Conservation (phyloP, 73 alveolate species). For the Uronychia setigera region DNA sequence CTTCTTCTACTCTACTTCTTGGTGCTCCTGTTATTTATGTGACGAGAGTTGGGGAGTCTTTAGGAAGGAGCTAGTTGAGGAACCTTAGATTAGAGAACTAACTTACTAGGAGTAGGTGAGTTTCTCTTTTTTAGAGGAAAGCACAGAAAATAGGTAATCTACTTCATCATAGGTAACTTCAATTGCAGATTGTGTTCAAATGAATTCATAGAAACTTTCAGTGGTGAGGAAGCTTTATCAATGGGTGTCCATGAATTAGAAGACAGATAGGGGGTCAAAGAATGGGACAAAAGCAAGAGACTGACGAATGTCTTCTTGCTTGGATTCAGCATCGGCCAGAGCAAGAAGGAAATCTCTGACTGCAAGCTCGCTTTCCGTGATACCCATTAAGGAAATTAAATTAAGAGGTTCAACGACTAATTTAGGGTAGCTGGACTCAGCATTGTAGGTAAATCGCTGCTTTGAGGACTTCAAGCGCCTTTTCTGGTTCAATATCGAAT, state of each 20-base stretch:
- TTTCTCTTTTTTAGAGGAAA: neutral
- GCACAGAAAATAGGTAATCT: neutral
- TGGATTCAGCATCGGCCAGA: too few relatives aligned
- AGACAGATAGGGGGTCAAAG: too few relatives aligned
- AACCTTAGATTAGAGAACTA: neutral
- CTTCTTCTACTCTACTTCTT: neutral
- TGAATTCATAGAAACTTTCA: too few relatives aligned
- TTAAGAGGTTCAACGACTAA: too few relatives aligned
- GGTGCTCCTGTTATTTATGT: neutral
- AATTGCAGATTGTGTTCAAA: neutral
- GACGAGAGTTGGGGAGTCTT: neutral
- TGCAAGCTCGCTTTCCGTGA: too few relatives aligned
- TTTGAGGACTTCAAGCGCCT: conserved; percentile 32
- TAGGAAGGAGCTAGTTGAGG: neutral
- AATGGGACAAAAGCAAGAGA: too few relatives aligned
- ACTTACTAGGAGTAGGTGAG: neutral
- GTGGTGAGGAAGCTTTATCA: too few relatives aligned
- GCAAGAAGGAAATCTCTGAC: too few relatives aligned
- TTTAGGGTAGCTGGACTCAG: neutral
- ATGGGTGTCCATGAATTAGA: too few relatives aligned
- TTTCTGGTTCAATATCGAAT: conserved; percentile 33
- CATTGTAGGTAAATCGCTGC: conserved; percentile 42
- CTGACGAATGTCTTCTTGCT: too few relatives aligned
- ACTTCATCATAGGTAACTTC: neutral
- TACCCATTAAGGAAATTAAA: too few relatives aligned